phyloP scores from a whole-genome alignment of 139 green algal genomes.

The Nannochloris sp. region DNA sequence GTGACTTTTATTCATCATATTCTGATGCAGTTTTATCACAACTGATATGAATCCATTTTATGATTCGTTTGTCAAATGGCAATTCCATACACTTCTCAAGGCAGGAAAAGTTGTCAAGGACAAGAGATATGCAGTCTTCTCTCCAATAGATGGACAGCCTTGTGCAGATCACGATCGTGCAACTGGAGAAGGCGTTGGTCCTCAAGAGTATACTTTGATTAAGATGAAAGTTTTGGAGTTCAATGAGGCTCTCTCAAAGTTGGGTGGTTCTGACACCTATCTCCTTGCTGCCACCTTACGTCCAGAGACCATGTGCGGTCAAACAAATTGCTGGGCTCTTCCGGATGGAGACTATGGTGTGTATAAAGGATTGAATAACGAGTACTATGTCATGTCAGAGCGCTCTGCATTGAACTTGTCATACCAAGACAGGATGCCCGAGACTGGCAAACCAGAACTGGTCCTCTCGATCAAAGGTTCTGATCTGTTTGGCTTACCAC shows the following conservation, averaged over 20 bases:
- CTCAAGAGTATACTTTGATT: slow-evolving; percentile 94
- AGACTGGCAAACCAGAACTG: slow-evolving; percentile 53
- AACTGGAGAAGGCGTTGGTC: slow-evolving; percentile 83
- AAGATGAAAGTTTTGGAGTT: slow-evolving; percentile 90
- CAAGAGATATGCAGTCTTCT: slow-evolving; percentile 90
- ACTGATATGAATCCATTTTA: slow-evolving; percentile 98
- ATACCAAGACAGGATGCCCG: slow-evolving; percentile 73
- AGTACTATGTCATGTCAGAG: slow-evolving; percentile 83
- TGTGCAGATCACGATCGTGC: slow-evolving; percentile 93
- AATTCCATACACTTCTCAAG: slow-evolving; percentile 79
- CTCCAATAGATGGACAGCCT: slow-evolving; percentile 87
- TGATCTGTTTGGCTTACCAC: slow-evolving; percentile 85
- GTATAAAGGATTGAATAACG: slow-evolving; percentile 45
- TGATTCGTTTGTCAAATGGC: slow-evolving; percentile 94
- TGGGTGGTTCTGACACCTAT: slow-evolving; percentile 65
- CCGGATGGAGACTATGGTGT: slow-evolving; percentile 91
- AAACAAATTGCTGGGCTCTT: slow-evolving; percentile 98
- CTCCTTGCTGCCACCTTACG: slow-evolving; percentile 91
- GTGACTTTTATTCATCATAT: neutral
- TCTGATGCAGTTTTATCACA: slow-evolving; percentile 83
- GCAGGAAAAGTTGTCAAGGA: slow-evolving; percentile 89
- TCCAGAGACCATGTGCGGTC: slow-evolving; percentile 98
- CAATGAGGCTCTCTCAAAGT: slow-evolving; percentile 46
- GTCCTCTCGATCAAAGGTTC: slow-evolving; percentile 75
- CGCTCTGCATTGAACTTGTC: slow-evolving; percentile 86